phyloP scores from a whole-genome alignment of 2,329 filamentous ascomycete genomes.

The Calonectria henricotiae region DNA sequence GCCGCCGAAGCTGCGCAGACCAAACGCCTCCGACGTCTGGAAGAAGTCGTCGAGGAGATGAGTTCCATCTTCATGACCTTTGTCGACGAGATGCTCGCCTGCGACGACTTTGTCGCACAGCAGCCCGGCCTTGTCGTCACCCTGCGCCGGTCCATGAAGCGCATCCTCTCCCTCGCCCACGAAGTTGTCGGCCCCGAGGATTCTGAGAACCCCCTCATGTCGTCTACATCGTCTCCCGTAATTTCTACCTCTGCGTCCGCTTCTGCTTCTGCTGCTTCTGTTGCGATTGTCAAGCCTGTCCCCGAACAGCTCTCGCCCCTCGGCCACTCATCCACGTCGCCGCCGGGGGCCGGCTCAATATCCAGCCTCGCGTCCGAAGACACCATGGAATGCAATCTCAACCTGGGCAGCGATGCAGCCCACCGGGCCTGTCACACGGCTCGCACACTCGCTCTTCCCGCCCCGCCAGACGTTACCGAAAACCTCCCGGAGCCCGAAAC shows the following conservation, averaged over 20 bases:
- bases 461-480: slow-evolving; percentile 19
- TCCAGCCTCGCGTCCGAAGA: slow-evolving; percentile 33
- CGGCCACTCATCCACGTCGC: slow-evolving; percentile 26
- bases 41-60: slow-evolving; percentile 54
- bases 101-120: slow-evolving; percentile 43
- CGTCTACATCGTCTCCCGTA: not conserved
- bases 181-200: slow-evolving; percentile 52
- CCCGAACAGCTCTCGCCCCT: not conserved
- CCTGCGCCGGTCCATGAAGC: slow-evolving; percentile 45
- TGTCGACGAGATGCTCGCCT: slow-evolving; percentile 53
- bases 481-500: slow-evolving; percentile 27
- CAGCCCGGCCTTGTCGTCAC: slow-evolving; percentile 45
- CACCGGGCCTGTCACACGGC: slow-evolving; percentile 19
- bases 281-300: not conserved
- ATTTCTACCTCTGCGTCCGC: too few relatives aligned
- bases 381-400: slow-evolving; percentile 26
- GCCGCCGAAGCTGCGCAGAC: slow-evolving; percentile 52
- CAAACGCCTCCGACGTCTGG: slow-evolving; percentile 49
- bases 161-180: slow-evolving; percentile 47
- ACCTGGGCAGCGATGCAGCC: slow-evolving; percentile 17
- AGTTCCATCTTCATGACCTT: slow-evolving; percentile 52
- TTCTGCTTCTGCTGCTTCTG: too few relatives aligned
- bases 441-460: slow-evolving; percentile 28
- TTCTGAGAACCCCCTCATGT: not conserved
- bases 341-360: slow-evolving; percentile 23